Evolutionary conservation across 1,284 basidiomycete species (phyloP), one percentile per base, ranked within the genome.

Genomic region (Trichosporon sp.): DNA sequence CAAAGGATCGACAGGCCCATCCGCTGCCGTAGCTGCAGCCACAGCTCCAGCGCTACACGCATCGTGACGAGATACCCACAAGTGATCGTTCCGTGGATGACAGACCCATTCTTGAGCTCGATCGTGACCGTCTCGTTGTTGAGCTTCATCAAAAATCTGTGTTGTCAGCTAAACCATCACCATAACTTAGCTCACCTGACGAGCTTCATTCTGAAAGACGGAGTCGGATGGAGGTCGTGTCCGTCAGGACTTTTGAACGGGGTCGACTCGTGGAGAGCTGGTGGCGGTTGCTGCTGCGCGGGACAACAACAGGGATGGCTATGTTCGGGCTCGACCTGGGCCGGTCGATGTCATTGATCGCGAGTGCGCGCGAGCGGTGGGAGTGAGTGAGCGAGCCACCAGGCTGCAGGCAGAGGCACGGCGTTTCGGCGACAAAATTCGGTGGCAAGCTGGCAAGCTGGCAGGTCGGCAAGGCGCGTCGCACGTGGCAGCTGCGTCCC

Each of bases 61-160:
- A 25, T 25, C 5, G 12, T 27, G 27, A 21, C 11, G 25, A 29
- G n/a, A 51, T n/a, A 80, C 88, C 73, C 75, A 95, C 95, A 95
- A 35, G 95, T 98, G 81, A 99, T 98, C 27, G 96, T 99, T 18
- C 96, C 96, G 79, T 97, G 92, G 31, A 99, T 91, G 68, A 95
- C 86, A 1, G 94, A 94, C 56, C 96, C 96, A 76, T 99, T 98
- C 86, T 99, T 99, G 78, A 99, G 88, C 86, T 99, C 95, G 83
- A 99, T 90, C 74, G 95, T 94, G 75, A 98, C 95, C 76, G 95
- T 96, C 88, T 99, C 96, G 84, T 98, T 98, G 88, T 98, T 97
- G 85, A 99, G 86, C 88, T 98, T 99, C 96, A 98, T 98, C 87
- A 98, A 89, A 85, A 98, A 96, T 83, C 94, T 96, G 68, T 27